Evolutionary conservation across 208 protist species (phyloP).

Genomic region (Leishmania major): DNA sequence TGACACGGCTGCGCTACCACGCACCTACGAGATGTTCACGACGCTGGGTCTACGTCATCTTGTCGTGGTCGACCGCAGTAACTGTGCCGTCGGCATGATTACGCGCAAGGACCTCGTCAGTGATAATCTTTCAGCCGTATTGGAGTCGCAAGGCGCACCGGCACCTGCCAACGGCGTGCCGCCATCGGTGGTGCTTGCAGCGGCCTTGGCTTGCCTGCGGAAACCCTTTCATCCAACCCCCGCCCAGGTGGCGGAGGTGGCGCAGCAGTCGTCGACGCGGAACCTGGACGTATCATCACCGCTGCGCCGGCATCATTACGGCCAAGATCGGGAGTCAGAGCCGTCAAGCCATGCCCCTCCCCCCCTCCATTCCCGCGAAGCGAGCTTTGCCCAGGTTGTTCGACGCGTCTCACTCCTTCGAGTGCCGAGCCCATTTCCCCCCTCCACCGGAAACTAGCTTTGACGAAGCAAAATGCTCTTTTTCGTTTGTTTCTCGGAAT

Average conservation of each 20-base stretch:
- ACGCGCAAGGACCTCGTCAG: slow-evolving; percentile 57
- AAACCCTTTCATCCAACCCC: slow-evolving; percentile 27
- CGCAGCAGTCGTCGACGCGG: slow-evolving; percentile 23
- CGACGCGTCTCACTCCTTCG: slow-evolving; percentile 19
- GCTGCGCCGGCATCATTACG: not conserved
- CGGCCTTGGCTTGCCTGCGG: slow-evolving; percentile 14
- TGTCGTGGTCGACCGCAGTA: slow-evolving; percentile 43
- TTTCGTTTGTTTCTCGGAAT: not conserved
- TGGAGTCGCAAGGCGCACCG: not conserved
- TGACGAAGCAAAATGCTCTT: not conserved
- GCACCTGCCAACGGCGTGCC: not conserved
- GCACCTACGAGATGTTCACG: slow-evolving; percentile 57
- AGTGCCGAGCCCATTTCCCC: not conserved
- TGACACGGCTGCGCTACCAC: slow-evolving; percentile 46
- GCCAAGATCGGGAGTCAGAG: not conserved
- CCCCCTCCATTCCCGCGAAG: not conserved
- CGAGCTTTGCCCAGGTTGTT: slow-evolving; percentile 9
- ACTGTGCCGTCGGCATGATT: slow-evolving; percentile 53
- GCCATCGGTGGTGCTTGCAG: not conserved
- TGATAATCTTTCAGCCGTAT: slow-evolving; percentile 32
- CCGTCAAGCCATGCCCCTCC: not conserved
- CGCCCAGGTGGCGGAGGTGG: slow-evolving; percentile 23
- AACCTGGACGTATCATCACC: not conserved
- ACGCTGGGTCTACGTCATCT: slow-evolving; percentile 54
- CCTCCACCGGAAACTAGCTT: not conserved